Conservation (phyloP, 2,329 filamentous ascomycete genomes). For the Calycina herbarum region DNA sequence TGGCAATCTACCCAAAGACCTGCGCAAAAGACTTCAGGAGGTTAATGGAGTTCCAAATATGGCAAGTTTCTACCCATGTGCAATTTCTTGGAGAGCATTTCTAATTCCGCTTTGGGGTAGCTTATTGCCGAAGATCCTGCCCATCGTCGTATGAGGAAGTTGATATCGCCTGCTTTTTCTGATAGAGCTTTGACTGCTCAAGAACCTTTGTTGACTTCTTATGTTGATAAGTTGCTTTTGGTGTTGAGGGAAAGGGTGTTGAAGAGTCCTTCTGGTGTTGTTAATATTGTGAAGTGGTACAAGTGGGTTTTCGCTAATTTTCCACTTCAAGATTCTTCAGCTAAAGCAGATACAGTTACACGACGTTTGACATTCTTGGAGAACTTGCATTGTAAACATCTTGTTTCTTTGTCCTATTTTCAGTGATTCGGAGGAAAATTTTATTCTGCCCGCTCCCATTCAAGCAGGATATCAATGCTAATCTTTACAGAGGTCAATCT, state of each 20-base stretch:
- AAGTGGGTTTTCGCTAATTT: neutral
- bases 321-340: no score
- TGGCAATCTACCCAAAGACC: neutral
- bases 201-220: slow-evolving; percentile 27
- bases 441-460: neutral
- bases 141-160: slow-evolving; percentile 35
- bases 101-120: neutral
- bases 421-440: neutral
- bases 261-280: neutral
- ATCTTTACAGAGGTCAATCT: slow-evolving; percentile 26
- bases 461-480: neutral
- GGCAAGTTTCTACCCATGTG: neutral
- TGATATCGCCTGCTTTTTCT: slow-evolving; percentile 37
- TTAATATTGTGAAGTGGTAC: slow-evolving; percentile 8
- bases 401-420: neutral
- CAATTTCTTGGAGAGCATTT: neutral
- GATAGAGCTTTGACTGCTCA: slow-evolving; percentile 37
- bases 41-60: neutral
- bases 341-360: slow-evolving; percentile 5
- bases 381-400: slow-evolving; percentile 34
- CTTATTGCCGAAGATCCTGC: slow-evolving; percentile 12
- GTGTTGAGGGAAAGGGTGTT: slow-evolving; percentile 31
- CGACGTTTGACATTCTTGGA: slow-evolving; percentile 42
- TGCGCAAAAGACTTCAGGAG: neutral
- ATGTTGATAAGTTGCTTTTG: slow-evolving; percentile 11